Percentiles rank a stretch among this genome's conserved stretches.
Evolutionary conservation across 208 protist genomes (phyloP).

Genomic region (Trypanosoma theileri): DNA sequence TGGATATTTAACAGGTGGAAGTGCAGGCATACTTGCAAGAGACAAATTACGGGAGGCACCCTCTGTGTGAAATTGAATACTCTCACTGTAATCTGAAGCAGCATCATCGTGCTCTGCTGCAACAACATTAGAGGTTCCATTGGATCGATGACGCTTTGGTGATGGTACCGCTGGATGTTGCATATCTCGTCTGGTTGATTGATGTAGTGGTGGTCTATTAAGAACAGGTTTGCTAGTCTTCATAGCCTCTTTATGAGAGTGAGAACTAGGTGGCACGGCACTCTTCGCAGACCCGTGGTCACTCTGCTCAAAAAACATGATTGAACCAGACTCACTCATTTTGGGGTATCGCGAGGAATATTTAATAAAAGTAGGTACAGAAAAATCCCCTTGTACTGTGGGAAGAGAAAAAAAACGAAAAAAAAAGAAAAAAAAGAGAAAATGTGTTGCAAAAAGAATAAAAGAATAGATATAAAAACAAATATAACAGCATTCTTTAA

Average conservation of each 20-base stretch:
- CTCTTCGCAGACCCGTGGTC: slow-evolving; percentile 11
- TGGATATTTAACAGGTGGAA: neutral
- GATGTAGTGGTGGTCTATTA: slow-evolving; percentile 3
- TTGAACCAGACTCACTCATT: slow-evolving; percentile 52
- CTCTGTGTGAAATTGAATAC: slow-evolving; percentile 23
- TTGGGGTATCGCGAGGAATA: neutral
- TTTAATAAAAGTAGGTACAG: slow-evolving; percentile 5
- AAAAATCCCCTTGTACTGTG: neutral
- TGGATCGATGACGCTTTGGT: neutral
- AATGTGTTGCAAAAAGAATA: neutral
- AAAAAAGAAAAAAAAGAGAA: slow-evolving; percentile 13
- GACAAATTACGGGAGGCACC: slow-evolving; percentile 1
- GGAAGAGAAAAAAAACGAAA: neutral
- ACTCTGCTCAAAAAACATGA: slow-evolving; percentile 45
- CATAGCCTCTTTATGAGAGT: neutral
- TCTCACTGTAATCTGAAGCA: slow-evolving; percentile 18
- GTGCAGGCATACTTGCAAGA: neutral
- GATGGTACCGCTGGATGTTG: no score
- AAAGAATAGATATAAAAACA: neutral
- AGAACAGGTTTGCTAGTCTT: neutral
- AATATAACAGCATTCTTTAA: no score
- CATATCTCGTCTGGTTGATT: no score
- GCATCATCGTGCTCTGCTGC: neutral
- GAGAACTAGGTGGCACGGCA: neutral
- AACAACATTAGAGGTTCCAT: neutral